Percentiles rank a stretch among this genome's conserved stretches.
Evolutionary conservation across 495 filamentous ascomycete genomes (phyloP).

Genomic region (Parachaetomium inaequale): DNA sequence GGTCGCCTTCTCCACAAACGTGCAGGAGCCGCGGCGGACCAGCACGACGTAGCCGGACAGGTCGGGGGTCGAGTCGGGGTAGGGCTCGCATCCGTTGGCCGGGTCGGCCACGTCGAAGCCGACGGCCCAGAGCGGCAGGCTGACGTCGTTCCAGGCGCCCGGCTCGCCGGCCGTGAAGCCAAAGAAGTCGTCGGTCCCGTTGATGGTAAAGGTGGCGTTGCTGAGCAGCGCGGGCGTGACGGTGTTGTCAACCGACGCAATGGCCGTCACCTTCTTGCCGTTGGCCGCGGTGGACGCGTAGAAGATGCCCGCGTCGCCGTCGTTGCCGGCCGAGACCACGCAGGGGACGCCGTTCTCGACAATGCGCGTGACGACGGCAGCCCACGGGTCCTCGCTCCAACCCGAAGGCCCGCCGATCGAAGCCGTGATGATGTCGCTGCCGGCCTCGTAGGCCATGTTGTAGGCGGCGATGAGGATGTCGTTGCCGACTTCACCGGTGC

Average conservation of each 20-base stretch:
- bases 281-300: conserved; percentile 53
- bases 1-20: conserved; percentile 45
- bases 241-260: conserved; percentile 53
- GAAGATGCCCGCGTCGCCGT: conserved; percentile 50
- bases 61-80: conserved; percentile 46
- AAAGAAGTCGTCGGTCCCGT: conserved; percentile 30
- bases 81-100: conserved; percentile 45
- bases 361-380: conserved; percentile 50
- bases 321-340: conserved; percentile 55
- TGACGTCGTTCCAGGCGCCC: conserved; percentile 37
- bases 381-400: conserved; percentile 56
- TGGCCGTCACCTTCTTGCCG: conserved; percentile 47
- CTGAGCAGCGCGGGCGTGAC: conserved; percentile 40
- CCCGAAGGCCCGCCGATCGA: conserved; percentile 55
- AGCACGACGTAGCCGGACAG: conserved; percentile 52
- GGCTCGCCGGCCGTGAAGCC: conserved; percentile 42
- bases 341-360: conserved; percentile 54
- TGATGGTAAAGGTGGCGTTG: conserved; percentile 35
- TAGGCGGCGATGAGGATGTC: conserved; percentile 56
- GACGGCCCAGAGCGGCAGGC: conserved; percentile 48
- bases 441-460: conserved; percentile 54
- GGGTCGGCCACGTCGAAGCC: conserved; percentile 47
- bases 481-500: conserved; percentile 43
- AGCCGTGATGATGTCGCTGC: conserved; percentile 57
- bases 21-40: conserved; percentile 52